These are phyloP conservation scores for Tolypocladium inflatum DNA, from an alignment of 2,329 filamentous ascomycete species.

Conservation along the genomic window DNA sequence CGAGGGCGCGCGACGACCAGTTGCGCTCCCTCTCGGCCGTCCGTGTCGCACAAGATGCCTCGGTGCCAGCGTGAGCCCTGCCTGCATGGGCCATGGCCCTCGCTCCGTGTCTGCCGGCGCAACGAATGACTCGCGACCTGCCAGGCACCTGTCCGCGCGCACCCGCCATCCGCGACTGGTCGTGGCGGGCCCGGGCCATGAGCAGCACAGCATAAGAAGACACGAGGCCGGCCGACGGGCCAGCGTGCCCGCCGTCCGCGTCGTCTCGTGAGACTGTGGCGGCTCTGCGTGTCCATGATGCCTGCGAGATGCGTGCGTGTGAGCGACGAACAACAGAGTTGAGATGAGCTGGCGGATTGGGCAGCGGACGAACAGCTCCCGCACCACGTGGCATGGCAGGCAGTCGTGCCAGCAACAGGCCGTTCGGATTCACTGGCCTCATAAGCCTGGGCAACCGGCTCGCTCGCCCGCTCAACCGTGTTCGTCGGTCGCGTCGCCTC, in stretches of 20 bases:
- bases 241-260: not conserved
- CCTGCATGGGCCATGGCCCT: not conserved
- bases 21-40: not conserved
- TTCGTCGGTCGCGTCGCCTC: not conserved
- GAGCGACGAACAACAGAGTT: not conserved
- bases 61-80: not conserved
- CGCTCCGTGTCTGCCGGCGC: not conserved
- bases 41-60: conserved; percentile 1
- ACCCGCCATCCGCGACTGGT: not conserved
- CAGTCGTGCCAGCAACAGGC: not conserved
- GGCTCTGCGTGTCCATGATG: not conserved
- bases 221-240: not conserved
- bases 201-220: not conserved
- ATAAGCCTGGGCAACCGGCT: not conserved
- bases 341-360: not conserved
- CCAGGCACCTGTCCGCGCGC: not conserved
- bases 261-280: not conserved
- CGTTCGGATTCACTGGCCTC: not conserved
- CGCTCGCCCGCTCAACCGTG: not conserved
- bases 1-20: not conserved
- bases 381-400: not conserved
- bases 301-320: not conserved
- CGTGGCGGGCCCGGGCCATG: not conserved
- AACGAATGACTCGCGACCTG: conserved; percentile 2
- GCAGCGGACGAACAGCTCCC: not conserved